Evolutionary conservation across 75 land plant species (phyloP), one percentile per base, ranked within the genome.

Genomic region (Pseudotsuga menziesii): DNA sequence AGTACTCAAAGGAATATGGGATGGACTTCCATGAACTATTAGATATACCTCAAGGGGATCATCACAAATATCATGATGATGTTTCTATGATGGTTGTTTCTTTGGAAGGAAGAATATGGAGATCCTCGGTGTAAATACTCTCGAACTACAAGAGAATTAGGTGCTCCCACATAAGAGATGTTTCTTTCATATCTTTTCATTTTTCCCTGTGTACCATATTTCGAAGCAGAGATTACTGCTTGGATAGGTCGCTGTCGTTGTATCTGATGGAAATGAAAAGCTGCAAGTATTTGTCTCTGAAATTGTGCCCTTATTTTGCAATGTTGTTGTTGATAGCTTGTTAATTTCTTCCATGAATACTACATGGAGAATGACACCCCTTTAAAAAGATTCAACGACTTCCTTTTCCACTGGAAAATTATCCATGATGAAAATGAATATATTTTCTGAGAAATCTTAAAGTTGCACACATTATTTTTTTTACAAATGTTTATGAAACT

Each of bases 1-100:
- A n/a, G 58, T 54, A 77, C 57, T 78, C 20, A 69, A 69, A 20
- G 3, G 72, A 3, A 41, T 72, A 19, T 79, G 32, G 44, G 75
- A 90, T 96, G 99, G 93, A 94, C 73, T 96, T 96, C 74, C 94
- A 96, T 77, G 99, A 94, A 79, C 82, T 96, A 78, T 90, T 96
- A 22, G 97, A 96, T 75, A 94, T 96, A 67, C 99, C 99, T 69
- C 99, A 96, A 75, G 99, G 99, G 2, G 99, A 96, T 80, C 83
- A 97, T 58, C 82, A 97, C 56, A 79, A 89, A 61, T 96, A 93
- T 82, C 99, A 96, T 82, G 99, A 96, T 54, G 99, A 96, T 81
- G 92, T 96, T 59, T 96, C 97, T 48, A 90, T 96, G 75, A 92
- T 96, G 73, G 97, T 96, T 55, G 89, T 96, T 36, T 92, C 99